Percentiles rank a stretch among this genome's conserved stretches.
phyloP scores from a whole-genome alignment of 2,329 filamentous ascomycete species.

The Dothistroma pini region DNA sequence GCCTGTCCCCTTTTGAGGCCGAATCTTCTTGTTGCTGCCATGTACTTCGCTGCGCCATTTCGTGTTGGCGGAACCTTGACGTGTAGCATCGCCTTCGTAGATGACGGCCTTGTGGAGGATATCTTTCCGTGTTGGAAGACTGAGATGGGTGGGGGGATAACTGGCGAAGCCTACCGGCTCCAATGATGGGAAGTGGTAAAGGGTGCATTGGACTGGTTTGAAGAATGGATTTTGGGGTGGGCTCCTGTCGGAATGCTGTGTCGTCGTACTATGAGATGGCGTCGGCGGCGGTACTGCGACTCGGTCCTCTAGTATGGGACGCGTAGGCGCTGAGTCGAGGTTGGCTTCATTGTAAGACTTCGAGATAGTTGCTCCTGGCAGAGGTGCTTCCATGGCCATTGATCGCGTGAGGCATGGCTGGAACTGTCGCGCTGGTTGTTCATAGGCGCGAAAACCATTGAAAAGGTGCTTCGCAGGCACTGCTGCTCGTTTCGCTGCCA shows the following conservation, averaged over 20 bases:
- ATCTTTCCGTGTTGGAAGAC: slow-evolving; percentile 83
- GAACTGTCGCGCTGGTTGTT: slow-evolving; percentile 16
- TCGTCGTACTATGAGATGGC: slow-evolving; percentile 13
- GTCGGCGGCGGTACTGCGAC: slow-evolving; percentile 19
- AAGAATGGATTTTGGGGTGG: slow-evolving; percentile 43
- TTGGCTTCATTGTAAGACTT: slow-evolving; percentile 36
- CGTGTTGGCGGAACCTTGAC: slow-evolving; percentile 78
- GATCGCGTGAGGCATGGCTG: slow-evolving; percentile 45
- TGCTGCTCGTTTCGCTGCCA: slow-evolving; percentile 40
- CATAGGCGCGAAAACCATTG: slow-evolving; percentile 25
- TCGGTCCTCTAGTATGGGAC: slow-evolving; percentile 21
- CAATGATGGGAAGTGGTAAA: slow-evolving; percentile 85
- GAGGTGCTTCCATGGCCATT: slow-evolving; percentile 54
- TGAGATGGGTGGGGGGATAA: slow-evolving; percentile 78
- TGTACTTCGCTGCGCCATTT: slow-evolving; percentile 81
- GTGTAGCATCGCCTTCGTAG: slow-evolving; percentile 85
- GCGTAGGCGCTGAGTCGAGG: slow-evolving; percentile 31
- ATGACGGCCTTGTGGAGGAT: slow-evolving; percentile 88
- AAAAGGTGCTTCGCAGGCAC: slow-evolving; percentile 37
- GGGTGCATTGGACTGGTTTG: slow-evolving; percentile 70
- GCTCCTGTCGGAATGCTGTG: slow-evolving; percentile 16
- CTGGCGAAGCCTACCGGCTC: slow-evolving; percentile 74
- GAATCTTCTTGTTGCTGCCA: slow-evolving; percentile 77
- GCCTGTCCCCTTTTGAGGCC: slow-evolving; percentile 83
- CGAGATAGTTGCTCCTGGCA: slow-evolving; percentile 35